phyloP scores from a whole-genome alignment of 2,329 filamentous ascomycete species.

The Fusarium newnesense region DNA sequence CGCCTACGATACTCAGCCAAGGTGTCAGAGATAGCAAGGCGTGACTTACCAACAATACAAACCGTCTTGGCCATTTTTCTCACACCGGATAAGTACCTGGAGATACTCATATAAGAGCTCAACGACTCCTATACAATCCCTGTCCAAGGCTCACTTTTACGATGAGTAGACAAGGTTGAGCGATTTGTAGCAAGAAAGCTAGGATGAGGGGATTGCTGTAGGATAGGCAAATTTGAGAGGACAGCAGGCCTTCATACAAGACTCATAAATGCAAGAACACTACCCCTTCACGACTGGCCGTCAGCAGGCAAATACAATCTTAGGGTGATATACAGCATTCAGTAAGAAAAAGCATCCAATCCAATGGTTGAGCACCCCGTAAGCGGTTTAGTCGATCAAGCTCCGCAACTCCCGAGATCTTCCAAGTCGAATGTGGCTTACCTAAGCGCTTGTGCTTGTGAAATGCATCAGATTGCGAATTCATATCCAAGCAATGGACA shows the following conservation, averaged over 20 bases:
- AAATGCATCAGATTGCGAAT: background rate
- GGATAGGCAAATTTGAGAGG: background rate
- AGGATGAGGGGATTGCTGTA: background rate
- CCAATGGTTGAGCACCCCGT: constrained; percentile 15
- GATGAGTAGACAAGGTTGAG: constrained; percentile 28
- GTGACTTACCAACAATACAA: constrained; percentile 53
- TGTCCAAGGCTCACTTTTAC: constrained; percentile 9
- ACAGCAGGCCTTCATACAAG: background rate
- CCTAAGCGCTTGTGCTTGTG: constrained; percentile 27
- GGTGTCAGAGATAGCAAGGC: background rate
- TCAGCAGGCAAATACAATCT: background rate
- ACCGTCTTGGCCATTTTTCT: constrained; percentile 53
- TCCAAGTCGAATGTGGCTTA: constrained; percentile 9
- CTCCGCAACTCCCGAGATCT: constrained; percentile 35
- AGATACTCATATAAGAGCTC: constrained; percentile 34
- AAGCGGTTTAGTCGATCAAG: constrained; percentile 33
- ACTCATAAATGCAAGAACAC: background rate
- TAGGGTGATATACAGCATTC: constrained; percentile 8
- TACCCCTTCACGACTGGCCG: background rate
- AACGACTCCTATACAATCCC: background rate
- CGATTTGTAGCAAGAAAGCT: constrained; percentile 32
- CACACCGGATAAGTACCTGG: constrained; percentile 14
- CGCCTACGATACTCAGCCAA: constrained; percentile 58
- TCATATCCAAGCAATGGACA: background rate
- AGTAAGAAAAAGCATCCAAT: constrained; percentile 16